Evolutionary conservation across 2,329 filamentous ascomycete genomes (phyloP).

Genomic region (Xylaria sp.): DNA sequence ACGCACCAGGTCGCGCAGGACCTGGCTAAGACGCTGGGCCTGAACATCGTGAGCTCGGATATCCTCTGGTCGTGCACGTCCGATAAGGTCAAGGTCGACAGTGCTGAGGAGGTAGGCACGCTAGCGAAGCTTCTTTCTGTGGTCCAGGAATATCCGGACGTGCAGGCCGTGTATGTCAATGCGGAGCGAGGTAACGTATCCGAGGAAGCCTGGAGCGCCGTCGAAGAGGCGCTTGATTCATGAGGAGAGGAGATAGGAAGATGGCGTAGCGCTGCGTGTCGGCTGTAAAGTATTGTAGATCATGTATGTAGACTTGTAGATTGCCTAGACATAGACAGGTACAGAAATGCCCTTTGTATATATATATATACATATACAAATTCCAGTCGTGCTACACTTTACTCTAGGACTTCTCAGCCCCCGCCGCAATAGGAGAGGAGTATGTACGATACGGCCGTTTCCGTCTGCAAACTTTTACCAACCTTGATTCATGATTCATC

Average conservation of each 20-base stretch:
- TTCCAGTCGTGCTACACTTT: neutral
- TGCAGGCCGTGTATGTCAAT: conserved; percentile 85
- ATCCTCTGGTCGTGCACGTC: conserved; percentile 88
- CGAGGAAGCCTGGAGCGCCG: conserved; percentile 64
- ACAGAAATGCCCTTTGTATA: conserved; percentile 4
- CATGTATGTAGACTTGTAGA: conserved; percentile 36
- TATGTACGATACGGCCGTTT: neutral
- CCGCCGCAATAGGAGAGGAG: neutral
- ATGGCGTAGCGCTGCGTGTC: neutral
- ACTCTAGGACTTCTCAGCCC: neutral
- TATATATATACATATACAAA: conserved; percentile 28
- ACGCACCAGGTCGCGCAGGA: conserved; percentile 72
- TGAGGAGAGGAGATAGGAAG: conserved; percentile 44
- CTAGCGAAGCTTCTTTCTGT: conserved; percentile 69
- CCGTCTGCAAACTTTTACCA: conserved; percentile 2
- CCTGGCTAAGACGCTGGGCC: conserved; percentile 69
- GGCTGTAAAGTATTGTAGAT: conserved; percentile 49
- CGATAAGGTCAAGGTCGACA: conserved; percentile 74
- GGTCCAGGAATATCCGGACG: conserved; percentile 74
- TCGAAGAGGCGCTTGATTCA: conserved; percentile 63
- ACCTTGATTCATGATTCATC: neutral
- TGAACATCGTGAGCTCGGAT: conserved; percentile 78
- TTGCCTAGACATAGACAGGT: conserved; percentile 25
- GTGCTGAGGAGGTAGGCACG: conserved; percentile 62
- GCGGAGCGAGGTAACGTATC: conserved; percentile 60